phyloP scores from a whole-genome alignment of 805 yeast species.

The Saturnispora halmiae region DNA sequence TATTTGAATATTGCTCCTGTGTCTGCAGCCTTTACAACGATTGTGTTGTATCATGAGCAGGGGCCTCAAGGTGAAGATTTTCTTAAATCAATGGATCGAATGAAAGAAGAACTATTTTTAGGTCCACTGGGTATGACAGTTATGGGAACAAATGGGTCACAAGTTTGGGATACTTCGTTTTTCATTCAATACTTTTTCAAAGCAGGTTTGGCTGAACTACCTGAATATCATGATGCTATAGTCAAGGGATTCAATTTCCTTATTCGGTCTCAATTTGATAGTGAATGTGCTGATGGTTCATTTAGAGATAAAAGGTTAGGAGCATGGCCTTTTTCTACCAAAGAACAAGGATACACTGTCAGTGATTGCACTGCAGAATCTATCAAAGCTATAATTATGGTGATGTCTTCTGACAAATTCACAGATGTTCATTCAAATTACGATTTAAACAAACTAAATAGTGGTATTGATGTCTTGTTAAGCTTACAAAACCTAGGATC shows the following conservation, averaged over 20 bases:
- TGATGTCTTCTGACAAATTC: constrained; percentile 53
- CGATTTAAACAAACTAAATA: constrained; percentile 42
- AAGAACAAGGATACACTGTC: constrained; percentile 92
- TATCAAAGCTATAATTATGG: constrained; percentile 88
- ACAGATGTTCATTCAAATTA: constrained; percentile 34
- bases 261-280: constrained; percentile 75
- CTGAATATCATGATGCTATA: constrained; percentile 57
- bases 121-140: constrained; percentile 88
- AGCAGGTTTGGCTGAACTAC: constrained; percentile 67
- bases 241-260: constrained; percentile 62
- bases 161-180: constrained; percentile 95
- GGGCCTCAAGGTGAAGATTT: constrained; percentile 62
- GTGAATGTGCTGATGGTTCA: constrained; percentile 66
- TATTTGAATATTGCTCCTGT: constrained; percentile 89
- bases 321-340: constrained; percentile 95
- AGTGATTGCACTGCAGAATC: constrained; percentile 97
- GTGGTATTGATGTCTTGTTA: constrained; percentile 70
- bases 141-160: constrained; percentile 97
- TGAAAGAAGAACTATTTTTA: constrained; percentile 70
- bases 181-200: constrained; percentile 72
- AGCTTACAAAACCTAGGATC: constrained; percentile 68
- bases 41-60: constrained; percentile 61
- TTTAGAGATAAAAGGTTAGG: constrained; percentile 80
- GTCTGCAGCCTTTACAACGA: constrained; percentile 71
- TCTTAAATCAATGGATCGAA: constrained; percentile 43